These are phyloP conservation scores for Colletotrichum echinochloae DNA, from an alignment of 2,329 filamentous ascomycete genomes.

Conservation along the genomic window DNA sequence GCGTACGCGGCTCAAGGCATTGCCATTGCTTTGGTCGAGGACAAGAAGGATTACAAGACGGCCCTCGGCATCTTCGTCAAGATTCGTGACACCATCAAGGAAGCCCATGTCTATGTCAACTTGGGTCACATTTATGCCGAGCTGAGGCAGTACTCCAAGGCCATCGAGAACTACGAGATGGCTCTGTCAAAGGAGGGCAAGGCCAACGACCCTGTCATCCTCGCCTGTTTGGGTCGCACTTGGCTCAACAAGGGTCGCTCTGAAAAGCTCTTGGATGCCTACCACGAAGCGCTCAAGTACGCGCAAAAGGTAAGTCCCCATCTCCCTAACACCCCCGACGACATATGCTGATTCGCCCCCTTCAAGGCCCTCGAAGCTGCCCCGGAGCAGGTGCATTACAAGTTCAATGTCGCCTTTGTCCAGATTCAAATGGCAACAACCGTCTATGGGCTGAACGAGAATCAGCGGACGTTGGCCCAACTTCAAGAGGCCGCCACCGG, in stretches of 20 bases:
- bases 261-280: conserved; percentile 69
- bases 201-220: conserved; percentile 78
- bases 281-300: conserved; percentile 68
- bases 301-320: conserved; percentile 68
- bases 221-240: conserved; percentile 88
- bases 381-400: conserved; percentile 88
- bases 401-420: conserved; percentile 98
- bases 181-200: conserved; percentile 84
- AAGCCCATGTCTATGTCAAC: conserved; percentile 90
- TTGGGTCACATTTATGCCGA: conserved; percentile 94
- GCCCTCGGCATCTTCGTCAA: conserved; percentile 91
- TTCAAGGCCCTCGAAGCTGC: conserved; percentile 78
- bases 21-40: conserved; percentile 92
- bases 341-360: conserved; percentile 43
- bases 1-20: conserved; percentile 97
- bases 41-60: conserved; percentile 87
- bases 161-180: conserved; percentile 94
- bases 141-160: conserved; percentile 87
- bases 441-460: conserved; percentile 80
- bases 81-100: conserved; percentile 89
- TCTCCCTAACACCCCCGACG: not conserved
- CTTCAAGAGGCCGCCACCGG: conserved; percentile 84
- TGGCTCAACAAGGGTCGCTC: conserved; percentile 84
- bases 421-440: conserved; percentile 93
- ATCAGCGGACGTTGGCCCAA: conserved; percentile 81